These are phyloP conservation scores for Benincasa hispida DNA, from an alignment of 306 rosid genomes.

Conservation along the genomic window DNA sequence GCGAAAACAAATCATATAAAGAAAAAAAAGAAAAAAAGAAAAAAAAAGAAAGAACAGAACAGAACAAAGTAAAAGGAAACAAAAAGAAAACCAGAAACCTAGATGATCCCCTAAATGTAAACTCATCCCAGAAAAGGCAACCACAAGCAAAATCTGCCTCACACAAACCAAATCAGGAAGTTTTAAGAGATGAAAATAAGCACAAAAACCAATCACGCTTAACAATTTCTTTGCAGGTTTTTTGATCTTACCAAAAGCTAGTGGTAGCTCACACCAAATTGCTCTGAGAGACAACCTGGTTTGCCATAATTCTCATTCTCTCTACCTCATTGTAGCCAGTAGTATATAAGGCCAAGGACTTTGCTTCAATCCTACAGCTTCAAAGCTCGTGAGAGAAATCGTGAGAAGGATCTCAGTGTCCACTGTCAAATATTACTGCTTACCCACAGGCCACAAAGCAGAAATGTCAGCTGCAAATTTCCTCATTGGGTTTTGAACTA, in stretches of 20 bases:
- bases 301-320: neutral
- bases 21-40: neutral
- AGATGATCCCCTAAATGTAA: neutral
- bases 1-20: neutral
- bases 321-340: neutral
- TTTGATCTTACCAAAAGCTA: neutral
- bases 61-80: neutral
- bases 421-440: neutral
- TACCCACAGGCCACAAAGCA: neutral
- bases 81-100: neutral
- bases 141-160: neutral
- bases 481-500: neutral
- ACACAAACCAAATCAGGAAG: neutral
- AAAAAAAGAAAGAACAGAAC: neutral
- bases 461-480: neutral
- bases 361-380: neutral
- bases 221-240: neutral
- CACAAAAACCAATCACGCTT: neutral
- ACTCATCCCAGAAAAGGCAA: neutral
- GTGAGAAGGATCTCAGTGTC: neutral
- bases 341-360: neutral
- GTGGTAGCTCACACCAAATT: neutral
- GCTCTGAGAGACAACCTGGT: neutral
- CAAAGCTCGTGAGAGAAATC: neutral
- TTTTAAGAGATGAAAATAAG: neutral